phyloP scores from a whole-genome alignment of 176 grass and related monocot genomes.

The Musa schizocarpa region DNA sequence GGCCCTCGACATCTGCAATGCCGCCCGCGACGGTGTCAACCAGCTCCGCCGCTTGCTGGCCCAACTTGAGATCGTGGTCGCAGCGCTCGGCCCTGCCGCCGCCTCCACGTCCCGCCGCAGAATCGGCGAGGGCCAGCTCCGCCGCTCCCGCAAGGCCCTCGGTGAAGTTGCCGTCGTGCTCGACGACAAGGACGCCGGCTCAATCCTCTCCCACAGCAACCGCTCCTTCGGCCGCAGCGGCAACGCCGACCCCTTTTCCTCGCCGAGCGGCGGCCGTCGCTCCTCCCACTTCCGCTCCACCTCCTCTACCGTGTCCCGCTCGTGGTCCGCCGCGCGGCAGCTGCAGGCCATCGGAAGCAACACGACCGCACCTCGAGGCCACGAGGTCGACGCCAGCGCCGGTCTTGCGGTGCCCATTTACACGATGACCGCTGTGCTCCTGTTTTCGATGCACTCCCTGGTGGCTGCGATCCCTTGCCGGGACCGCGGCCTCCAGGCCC shows the following conservation, averaged over 20 bases:
- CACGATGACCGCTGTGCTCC: conserved; percentile 62
- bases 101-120: not conserved
- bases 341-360: conserved; percentile 59
- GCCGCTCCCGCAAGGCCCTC: conserved; percentile 60
- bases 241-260: conserved; percentile 9
- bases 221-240: conserved; percentile 70
- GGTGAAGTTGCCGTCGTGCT: conserved; percentile 57
- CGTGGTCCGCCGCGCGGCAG: conserved; percentile 82
- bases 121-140: conserved; percentile 53
- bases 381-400: conserved; percentile 31
- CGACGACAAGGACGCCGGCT: conserved; percentile 49
- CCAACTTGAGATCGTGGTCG: conserved; percentile 50
- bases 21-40: conserved; percentile 55
- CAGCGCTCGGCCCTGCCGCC: conserved; percentile 22
- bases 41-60: conserved; percentile 67
- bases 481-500: conserved; percentile 55
- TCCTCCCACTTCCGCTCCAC: conserved; percentile 60
- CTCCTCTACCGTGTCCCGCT: conserved; percentile 78
- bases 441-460: conserved; percentile 59
- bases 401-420: conserved; percentile 43
- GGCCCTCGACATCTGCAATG: conserved; percentile 91
- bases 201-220: conserved; percentile 53
- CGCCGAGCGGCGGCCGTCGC: conserved; percentile 12
- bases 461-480: conserved; percentile 68
- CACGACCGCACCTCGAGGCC: conserved; percentile 40